These are phyloP conservation scores for Aspergillus conjunctus DNA, from an alignment of 495 filamentous ascomycete species.

Conservation along the genomic window DNA sequence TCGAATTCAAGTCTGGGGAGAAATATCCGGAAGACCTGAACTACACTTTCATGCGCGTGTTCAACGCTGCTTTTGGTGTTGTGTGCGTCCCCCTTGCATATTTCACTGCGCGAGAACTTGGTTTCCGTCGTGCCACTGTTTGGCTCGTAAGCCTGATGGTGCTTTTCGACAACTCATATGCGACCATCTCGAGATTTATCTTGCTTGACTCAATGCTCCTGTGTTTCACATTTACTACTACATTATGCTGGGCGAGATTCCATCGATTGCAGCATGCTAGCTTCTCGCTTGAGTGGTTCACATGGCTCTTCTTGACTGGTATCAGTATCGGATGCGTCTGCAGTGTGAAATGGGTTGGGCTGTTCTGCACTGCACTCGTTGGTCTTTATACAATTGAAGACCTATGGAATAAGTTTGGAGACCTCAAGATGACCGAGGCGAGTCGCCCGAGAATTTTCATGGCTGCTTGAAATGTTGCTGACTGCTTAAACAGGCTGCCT, in stretches of 20 bases:
- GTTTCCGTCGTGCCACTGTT: conserved; percentile 79
- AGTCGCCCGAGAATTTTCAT: conserved; percentile 22
- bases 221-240: conserved; percentile 95
- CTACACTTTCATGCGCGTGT: conserved; percentile 97
- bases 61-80: conserved; percentile 94
- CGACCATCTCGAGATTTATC: conserved; percentile 97
- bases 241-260: conserved; percentile 95
- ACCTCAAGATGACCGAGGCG: conserved; percentile 85
- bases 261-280: conserved; percentile 79
- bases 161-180: conserved; percentile 97
- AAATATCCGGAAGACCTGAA: conserved; percentile 90
- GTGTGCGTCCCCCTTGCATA: conserved; percentile 93
- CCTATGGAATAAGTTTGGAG: conserved; percentile 97
- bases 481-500: conserved; percentile 51
- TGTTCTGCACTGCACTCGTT: conserved; percentile 92
- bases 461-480: conserved; percentile 24
- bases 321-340: conserved; percentile 95
- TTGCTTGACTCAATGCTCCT: conserved; percentile 97
- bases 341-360: conserved; percentile 96
- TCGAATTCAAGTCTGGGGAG: conserved; percentile 99
- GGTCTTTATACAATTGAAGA: conserved; percentile 96
- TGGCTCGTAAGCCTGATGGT: conserved; percentile 98
- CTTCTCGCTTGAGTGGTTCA: conserved; percentile 87
- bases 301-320: conserved; percentile 89
- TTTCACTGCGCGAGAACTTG: conserved; percentile 87